phyloP scores from a whole-genome alignment of 495 filamentous ascomycete species.

The Daldinia decipiens region DNA sequence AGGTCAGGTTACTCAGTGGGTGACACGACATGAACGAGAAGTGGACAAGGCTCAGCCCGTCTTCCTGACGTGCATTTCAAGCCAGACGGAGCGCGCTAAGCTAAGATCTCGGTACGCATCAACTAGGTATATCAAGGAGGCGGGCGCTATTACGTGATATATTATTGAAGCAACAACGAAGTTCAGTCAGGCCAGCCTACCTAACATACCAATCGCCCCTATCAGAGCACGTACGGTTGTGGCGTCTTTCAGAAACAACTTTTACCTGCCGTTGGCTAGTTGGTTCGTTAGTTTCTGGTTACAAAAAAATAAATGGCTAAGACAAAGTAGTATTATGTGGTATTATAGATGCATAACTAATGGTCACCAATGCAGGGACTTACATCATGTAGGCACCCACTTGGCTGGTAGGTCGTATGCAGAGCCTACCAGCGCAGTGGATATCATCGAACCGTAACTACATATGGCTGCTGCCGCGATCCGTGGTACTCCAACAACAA shows the following conservation, averaged over 20 bases:
- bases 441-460: constrained; percentile 29
- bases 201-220: constrained; percentile 15
- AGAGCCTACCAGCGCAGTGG: constrained; percentile 21
- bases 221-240: constrained; percentile 16
- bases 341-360: constrained; percentile 21
- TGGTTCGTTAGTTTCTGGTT: constrained; percentile 15
- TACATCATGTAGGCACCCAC: constrained; percentile 35
- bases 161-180: constrained; percentile 19
- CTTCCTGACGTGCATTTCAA: constrained; percentile 32
- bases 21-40: constrained; percentile 28
- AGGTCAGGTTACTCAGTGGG: neutral
- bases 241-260: constrained; percentile 22
- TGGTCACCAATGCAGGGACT: constrained; percentile 39
- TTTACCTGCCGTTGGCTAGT: constrained; percentile 22
- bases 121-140: neutral
- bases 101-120: constrained; percentile 22
- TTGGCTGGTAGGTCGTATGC: constrained; percentile 23
- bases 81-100: constrained; percentile 19
- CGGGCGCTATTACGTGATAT: constrained; percentile 18
- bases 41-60: constrained; percentile 27
- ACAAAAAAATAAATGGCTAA: neutral
- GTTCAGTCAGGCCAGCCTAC: constrained; percentile 2
- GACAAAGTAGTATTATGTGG: constrained; percentile 18
- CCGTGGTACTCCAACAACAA: constrained; percentile 14
- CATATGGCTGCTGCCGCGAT: constrained; percentile 34